Percentiles rank a stretch among this genome's conserved stretches.
These are phyloP conservation scores for Furculomyces boomerangus DNA, from an alignment of 371 early-diverging fungal genomes.

Conservation along the genomic window DNA sequence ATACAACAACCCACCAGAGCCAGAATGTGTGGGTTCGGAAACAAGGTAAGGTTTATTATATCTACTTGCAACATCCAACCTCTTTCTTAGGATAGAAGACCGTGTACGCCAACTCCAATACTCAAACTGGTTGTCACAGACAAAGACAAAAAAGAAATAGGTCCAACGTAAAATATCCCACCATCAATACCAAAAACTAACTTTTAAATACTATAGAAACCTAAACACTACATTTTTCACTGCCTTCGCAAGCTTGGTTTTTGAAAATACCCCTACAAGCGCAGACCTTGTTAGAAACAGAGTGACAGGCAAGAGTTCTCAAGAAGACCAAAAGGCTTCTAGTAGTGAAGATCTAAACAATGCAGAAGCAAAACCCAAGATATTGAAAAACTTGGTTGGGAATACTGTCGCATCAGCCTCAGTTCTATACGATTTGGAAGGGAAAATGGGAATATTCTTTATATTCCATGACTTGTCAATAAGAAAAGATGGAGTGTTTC, in stretches of 20 bases:
- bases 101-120: conserved; percentile 27
- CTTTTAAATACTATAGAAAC: conserved; percentile 14
- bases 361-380: background rate
- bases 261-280: conserved; percentile 24
- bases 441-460: conserved; percentile 39
- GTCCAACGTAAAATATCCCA: conserved; percentile 8
- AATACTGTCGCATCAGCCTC: conserved; percentile 45
- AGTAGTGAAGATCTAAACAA: background rate
- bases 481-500: conserved; percentile 27
- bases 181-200: background rate
- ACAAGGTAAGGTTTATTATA: conserved; percentile 25
- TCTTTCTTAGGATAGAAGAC: conserved; percentile 23
- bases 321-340: background rate
- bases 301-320: conserved; percentile 7
- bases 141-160: conserved; percentile 6
- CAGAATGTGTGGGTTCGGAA: conserved; percentile 72
- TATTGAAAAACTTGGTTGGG: conserved; percentile 41
- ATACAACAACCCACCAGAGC: conserved; percentile 61
- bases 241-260: conserved; percentile 38
- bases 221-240: conserved; percentile 35
- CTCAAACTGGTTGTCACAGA: conserved; percentile 19
- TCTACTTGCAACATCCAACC: background rate
- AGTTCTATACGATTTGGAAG: conserved; percentile 37
- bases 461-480: conserved; percentile 29
- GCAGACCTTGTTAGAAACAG: conserved; percentile 32